Conservation (phyloP, 1,284 basidiomycete species). For the Schizopora paradoxa region DNA sequence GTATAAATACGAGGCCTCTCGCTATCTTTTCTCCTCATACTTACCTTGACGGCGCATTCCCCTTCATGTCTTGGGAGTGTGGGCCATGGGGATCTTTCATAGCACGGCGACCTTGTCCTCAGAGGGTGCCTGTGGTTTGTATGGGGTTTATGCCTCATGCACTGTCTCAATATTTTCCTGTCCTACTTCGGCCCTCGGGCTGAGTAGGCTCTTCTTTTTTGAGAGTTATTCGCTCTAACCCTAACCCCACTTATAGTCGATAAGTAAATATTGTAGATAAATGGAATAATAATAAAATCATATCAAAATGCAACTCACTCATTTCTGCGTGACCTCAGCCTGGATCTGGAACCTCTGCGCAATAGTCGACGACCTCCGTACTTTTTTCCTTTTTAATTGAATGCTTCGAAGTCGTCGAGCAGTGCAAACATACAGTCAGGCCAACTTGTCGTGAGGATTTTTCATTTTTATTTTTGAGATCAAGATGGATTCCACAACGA, state of each 20-base stretch:
- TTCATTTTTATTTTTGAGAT: no score
- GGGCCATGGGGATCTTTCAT: constrained; percentile 27
- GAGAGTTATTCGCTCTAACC: constrained; percentile 16
- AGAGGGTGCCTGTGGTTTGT: constrained; percentile 21
- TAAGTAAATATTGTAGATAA: no score
- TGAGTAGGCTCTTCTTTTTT: constrained; percentile 18
- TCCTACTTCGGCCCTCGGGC: constrained; percentile 19
- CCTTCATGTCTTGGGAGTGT: constrained; percentile 30
- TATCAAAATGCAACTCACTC: no score
- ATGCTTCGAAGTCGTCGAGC: constrained; percentile 20
- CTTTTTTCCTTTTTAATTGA: constrained; percentile 3
- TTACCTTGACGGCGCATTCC: constrained; percentile 40
- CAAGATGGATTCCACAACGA: no score
- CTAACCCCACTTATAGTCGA: constrained; percentile 13
- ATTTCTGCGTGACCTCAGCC: no score
- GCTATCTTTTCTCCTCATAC: constrained; percentile 27
- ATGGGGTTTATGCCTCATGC: constrained; percentile 19
- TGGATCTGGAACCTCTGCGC: neutral
- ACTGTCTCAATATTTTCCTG: constrained; percentile 21
- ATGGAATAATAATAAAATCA: no score
- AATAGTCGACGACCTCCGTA: neutral
- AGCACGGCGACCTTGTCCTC: constrained; percentile 33
- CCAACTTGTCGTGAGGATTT: no score
- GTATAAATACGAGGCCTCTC: neutral
- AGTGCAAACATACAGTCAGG: constrained; percentile 17